A percentile compares a stretch with the other conserved stretches of the same genome.
These are phyloP conservation scores for Gautieria morchelliformis DNA, from an alignment of 768 basidiomycete species.

Conservation along the genomic window DNA sequence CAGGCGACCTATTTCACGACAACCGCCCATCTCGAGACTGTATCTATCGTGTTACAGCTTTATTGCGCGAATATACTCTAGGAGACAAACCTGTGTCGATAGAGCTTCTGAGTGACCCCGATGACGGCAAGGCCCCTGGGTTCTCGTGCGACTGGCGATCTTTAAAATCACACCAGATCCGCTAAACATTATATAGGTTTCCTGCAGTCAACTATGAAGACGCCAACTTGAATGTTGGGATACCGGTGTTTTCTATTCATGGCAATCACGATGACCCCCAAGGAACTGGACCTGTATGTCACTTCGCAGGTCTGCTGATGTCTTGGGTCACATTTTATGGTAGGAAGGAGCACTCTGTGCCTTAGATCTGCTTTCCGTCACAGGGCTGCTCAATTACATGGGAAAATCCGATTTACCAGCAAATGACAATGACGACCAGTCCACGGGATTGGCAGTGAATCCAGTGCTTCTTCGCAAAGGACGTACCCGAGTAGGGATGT, in stretches of 20 bases:
- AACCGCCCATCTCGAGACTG: conserved; percentile 90
- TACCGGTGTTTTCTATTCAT: conserved; percentile 98
- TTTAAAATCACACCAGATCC: neutral
- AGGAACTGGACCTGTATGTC: conserved; percentile 78
- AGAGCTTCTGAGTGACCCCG: conserved; percentile 86
- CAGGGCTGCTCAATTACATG: conserved; percentile 95
- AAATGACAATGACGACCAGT: conserved; percentile 54
- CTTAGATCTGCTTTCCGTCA: conserved; percentile 87
- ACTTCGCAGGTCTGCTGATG: neutral
- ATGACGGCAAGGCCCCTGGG: conserved; percentile 77
- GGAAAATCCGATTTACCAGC: conserved; percentile 87
- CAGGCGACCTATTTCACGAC: conserved; percentile 96
- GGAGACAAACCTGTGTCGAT: conserved; percentile 84
- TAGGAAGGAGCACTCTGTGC: conserved; percentile 95
- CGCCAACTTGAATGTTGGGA: conserved; percentile 85
- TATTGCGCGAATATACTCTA: conserved; percentile 84
- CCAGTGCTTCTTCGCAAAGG: conserved; percentile 92
- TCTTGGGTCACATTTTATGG: neutral
- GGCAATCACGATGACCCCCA: conserved; percentile 99
- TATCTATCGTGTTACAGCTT: conserved; percentile 79
- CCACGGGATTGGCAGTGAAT: conserved; percentile 72
- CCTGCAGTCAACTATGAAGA: conserved; percentile 98
- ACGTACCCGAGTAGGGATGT: conserved; percentile 76
- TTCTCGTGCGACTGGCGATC: conserved; percentile 53
- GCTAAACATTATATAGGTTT: conserved; percentile 44